Percentiles rank a stretch among this genome's conserved stretches.
Conservation (phyloP, 148 eudicot species). For the Suaeda aralocaspica region DNA sequence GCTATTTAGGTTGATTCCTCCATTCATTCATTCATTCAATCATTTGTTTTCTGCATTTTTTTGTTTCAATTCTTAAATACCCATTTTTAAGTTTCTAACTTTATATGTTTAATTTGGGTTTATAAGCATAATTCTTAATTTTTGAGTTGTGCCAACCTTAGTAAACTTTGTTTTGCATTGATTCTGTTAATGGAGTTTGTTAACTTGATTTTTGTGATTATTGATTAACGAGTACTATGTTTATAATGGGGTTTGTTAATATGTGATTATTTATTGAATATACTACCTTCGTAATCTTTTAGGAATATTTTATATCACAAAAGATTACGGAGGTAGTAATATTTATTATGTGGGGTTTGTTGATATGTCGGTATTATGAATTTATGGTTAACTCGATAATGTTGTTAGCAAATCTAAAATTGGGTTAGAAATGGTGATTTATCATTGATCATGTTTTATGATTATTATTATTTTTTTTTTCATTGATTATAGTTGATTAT, state of each 20-base stretch:
- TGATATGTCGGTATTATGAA: no score
- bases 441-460: constrained; percentile 2
- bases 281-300: no score
- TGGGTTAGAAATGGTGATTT: not conserved
- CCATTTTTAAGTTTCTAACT: not conserved
- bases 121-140: not conserved
- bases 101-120: not conserved
- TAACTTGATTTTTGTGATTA: not conserved
- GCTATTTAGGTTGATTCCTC: constrained; percentile 10
- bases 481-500: not conserved
- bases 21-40: not conserved
- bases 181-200: not conserved
- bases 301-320: no score
- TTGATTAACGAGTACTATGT: not conserved
- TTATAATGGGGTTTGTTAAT: no score
- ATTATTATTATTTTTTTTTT: not conserved
- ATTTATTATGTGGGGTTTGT: no score
- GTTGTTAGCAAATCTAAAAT: not conserved
- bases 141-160: not conserved
- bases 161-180: not conserved
- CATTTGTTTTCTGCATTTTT: not conserved
- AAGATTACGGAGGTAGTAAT: no score
- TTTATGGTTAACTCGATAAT: not conserved
- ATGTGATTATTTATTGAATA: no score
- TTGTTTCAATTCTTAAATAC: not conserved